Conservation (phyloP, 352 stramenopile species). For the Phytophthora multivora region DNA sequence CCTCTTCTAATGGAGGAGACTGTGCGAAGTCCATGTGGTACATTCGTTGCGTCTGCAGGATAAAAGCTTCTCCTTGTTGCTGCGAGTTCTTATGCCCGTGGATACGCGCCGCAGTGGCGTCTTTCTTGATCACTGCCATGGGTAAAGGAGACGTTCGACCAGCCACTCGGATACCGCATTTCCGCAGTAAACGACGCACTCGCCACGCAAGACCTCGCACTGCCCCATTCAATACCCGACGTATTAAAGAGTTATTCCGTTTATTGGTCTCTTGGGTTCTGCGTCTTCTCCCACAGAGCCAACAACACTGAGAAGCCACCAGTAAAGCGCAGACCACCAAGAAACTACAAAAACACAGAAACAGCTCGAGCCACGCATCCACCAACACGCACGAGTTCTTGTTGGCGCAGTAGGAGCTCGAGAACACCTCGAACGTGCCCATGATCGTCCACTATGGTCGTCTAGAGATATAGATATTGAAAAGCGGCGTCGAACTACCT, state of each 20-base stretch:
- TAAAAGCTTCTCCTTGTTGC: conserved; percentile 69
- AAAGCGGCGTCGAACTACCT: neutral
- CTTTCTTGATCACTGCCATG: conserved; percentile 71
- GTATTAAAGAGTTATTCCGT: conserved; percentile 21
- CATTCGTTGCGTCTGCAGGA: conserved; percentile 74
- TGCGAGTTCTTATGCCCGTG: conserved; percentile 78
- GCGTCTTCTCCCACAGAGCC: conserved; percentile 18
- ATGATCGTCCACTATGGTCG: conserved; percentile 29
- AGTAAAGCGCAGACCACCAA: conserved; percentile 37
- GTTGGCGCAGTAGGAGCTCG: conserved; percentile 44
- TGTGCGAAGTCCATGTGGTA: conserved; percentile 44
- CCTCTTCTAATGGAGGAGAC: conserved; percentile 10
- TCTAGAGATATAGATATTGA: conserved; percentile 6
- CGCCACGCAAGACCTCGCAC: conserved; percentile 4
- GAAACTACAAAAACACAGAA: conserved; percentile 35
- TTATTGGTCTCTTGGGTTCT: neutral
- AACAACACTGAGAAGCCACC: conserved; percentile 29
- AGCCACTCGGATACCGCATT: conserved; percentile 11
- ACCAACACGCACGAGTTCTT: conserved; percentile 66
- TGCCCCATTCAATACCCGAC: conserved; percentile 12
- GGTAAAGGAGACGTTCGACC: conserved; percentile 51
- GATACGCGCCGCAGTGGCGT: conserved; percentile 63
- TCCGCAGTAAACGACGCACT: conserved; percentile 14
- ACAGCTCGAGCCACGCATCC: conserved; percentile 65
- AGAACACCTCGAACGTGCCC: conserved; percentile 67